phyloP scores from a whole-genome alignment of 2,329 filamentous ascomycete genomes.

The Cladosporium sp. region DNA sequence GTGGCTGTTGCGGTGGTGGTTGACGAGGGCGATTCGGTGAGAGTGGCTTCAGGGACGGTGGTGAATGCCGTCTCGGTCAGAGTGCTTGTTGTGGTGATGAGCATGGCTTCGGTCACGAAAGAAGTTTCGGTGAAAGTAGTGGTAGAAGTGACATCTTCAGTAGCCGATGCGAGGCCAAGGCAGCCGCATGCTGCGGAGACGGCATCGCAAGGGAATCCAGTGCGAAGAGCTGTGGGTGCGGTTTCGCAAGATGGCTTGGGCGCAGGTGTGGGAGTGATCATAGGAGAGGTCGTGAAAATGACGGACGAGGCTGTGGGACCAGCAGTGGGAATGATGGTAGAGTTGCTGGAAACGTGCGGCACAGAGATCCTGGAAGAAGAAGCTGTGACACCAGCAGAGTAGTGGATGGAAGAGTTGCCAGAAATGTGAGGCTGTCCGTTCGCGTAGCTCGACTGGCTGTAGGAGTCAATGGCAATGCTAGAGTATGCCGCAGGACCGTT shows the following conservation, averaged over 20 bases:
- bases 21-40: neutral
- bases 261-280: neutral
- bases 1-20: neutral
- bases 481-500: neutral
- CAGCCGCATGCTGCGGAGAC: neutral
- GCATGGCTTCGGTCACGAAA: neutral
- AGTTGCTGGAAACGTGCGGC: neutral
- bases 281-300: neutral
- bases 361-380: neutral
- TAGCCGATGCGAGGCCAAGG: neutral
- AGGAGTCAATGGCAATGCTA: neutral
- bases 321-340: neutral
- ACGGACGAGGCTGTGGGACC: neutral
- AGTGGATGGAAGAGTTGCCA: neutral
- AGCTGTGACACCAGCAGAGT: neutral
- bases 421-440: neutral
- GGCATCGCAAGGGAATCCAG: neutral
- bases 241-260: conserved; percentile 8
- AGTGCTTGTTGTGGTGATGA: neutral
- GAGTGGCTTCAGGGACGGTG: neutral
- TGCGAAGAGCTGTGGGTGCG: neutral
- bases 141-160: conserved; percentile 4
- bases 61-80: neutral
- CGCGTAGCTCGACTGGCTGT: neutral
- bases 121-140: neutral